Percentiles rank a stretch among this genome's conserved stretches.
Conservation (phyloP, 164 flowering plant genomes). For the Liquidambar formosana region DNA sequence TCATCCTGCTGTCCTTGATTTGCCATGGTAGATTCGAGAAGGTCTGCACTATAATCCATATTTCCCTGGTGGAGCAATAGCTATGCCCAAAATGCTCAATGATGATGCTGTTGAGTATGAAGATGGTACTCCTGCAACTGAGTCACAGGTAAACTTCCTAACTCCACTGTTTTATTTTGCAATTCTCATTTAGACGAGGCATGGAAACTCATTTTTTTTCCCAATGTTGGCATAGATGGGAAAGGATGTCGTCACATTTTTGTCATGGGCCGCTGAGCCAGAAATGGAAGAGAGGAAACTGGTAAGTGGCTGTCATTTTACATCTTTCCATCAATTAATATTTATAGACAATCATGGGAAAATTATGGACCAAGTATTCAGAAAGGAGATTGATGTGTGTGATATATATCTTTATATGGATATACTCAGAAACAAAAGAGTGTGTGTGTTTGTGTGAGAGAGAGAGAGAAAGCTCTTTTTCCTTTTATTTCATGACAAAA, state of each 20-base stretch:
- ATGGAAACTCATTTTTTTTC: too few relatives aligned
- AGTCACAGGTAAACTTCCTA: constrained; percentile 65
- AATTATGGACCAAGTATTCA: too few relatives aligned
- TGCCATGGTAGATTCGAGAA: constrained; percentile 57
- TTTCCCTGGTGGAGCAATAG: constrained; percentile 95
- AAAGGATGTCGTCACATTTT: constrained; percentile 73
- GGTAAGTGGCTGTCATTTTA: constrained; percentile 29
- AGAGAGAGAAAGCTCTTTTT: too few relatives aligned
- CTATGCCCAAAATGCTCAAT: constrained; percentile 93
- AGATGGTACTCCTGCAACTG: constrained; percentile 87
- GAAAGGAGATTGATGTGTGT: too few relatives aligned
- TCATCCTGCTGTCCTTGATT: not conserved
- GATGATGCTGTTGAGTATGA: constrained; percentile 92
- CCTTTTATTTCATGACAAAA: too few relatives aligned
- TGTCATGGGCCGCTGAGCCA: constrained; percentile 90
- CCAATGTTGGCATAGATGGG: constrained; percentile 59
- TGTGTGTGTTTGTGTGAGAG: too few relatives aligned
- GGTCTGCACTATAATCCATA: constrained; percentile 88
- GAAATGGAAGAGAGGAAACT: constrained; percentile 93
- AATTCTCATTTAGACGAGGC: not conserved
- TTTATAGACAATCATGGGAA: too few relatives aligned
- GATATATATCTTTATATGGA: too few relatives aligned
- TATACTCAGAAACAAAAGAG: too few relatives aligned
- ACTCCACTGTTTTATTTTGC: not conserved
- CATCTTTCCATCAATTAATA: too few relatives aligned